Conservation (phyloP, 2,329 filamentous ascomycete species). For the Diaporthe citri region DNA sequence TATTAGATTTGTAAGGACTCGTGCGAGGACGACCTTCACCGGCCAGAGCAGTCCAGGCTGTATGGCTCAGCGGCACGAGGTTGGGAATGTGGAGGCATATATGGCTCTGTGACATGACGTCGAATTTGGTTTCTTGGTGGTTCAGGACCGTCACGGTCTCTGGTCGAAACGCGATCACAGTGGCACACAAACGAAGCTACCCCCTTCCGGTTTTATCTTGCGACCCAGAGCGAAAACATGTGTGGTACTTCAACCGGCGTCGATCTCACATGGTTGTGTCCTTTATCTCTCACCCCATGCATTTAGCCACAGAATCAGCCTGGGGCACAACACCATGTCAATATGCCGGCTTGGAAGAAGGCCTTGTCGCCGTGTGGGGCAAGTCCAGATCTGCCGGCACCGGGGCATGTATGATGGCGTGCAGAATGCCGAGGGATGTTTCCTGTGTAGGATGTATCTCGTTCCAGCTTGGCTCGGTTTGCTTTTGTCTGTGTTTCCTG, state of each 20-base stretch:
- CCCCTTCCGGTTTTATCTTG: conserved; percentile 27
- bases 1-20: neutral
- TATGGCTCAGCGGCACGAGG: neutral
- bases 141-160: conserved; percentile 8
- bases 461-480: neutral
- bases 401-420: neutral
- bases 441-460: neutral
- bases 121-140: neutral
- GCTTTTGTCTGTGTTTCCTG: conserved; percentile 12
- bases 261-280: neutral
- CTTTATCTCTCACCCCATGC: neutral
- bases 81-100: neutral
- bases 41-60: neutral
- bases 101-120: neutral
- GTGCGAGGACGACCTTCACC: neutral
- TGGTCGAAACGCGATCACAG: conserved; percentile 21
- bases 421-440: conserved; percentile 8
- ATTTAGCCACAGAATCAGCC: conserved; percentile 22
- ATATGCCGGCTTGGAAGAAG: conserved; percentile 2
- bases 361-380: neutral
- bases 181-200: conserved; percentile 20
- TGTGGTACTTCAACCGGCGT: neutral
- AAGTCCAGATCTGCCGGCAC: neutral
- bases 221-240: conserved; percentile 16
- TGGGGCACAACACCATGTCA: neutral